Evolutionary conservation across 1,284 basidiomycete genomes (phyloP).

Genomic region (Moniliella sp.): DNA sequence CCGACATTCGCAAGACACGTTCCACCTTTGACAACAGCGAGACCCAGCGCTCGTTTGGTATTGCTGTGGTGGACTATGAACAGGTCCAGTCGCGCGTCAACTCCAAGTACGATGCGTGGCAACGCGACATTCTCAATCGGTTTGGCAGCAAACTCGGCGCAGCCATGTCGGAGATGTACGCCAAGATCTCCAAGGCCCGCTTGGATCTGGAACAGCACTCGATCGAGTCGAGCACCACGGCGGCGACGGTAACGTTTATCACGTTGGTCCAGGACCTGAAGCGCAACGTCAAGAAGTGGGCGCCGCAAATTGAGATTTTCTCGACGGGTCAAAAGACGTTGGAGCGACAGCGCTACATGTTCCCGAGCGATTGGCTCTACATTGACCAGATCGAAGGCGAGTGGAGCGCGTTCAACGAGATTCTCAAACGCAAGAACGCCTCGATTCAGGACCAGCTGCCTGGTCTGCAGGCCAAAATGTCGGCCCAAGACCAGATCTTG

Average conservation of each 20-base stretch:
- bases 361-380: conserved; percentile 90
- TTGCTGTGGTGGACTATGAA: conserved; percentile 86
- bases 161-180: conserved; percentile 89
- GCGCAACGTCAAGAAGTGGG: conserved; percentile 85
- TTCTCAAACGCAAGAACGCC: conserved; percentile 88
- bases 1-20: conserved; percentile 83
- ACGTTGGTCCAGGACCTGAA: conserved; percentile 97
- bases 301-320: conserved; percentile 84
- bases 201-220: conserved; percentile 79
- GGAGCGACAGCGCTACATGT: conserved; percentile 85
- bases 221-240: conserved; percentile 48
- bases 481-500: conserved; percentile 85
- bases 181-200: conserved; percentile 68
- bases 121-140: conserved; percentile 69
- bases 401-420: conserved; percentile 97
- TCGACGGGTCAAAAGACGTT: conserved; percentile 84
- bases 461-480: conserved; percentile 86
- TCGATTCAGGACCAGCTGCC: conserved; percentile 93
- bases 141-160: conserved; percentile 78
- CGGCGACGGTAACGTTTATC: conserved; percentile 91
- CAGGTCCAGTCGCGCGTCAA: conserved; percentile 92
- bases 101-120: conserved; percentile 94
- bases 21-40: conserved; percentile 91
- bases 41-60: conserved; percentile 65
- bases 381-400: conserved; percentile 90